Evolutionary conservation across 305 asterid species (phyloP), one percentile per base, ranked within the genome.

Genomic region (Fraxinus xanthoxyloides): DNA sequence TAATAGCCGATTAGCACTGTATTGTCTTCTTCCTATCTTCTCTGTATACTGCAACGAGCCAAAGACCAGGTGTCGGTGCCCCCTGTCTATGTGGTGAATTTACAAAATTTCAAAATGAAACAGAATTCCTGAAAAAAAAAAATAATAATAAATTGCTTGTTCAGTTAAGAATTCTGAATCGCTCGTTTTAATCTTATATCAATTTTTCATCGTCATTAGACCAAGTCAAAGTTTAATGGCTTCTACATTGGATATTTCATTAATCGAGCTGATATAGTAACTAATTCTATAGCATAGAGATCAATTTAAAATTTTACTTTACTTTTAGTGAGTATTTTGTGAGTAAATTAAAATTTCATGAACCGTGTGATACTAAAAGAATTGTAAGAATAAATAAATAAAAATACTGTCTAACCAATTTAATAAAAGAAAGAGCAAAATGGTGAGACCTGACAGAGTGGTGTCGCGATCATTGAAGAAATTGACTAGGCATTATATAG

Each of bases 401-500:
- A 38, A 38, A 40, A 40, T 38, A 38, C 3, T 38, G 46, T 38
- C 46, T 38, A 38, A 38, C 46, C 13, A 38, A 38, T 38, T 38
- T 35, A 38, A 38, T 7, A 38, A 38, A 38, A 38, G 3, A 38
- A 38, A 38, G 12, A 38, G 15, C 48, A 8, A 38, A 38, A 9
- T 8, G 48, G 54, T 12, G 54, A 43, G 17, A 43, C 54, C n/a
- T 12, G 61, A 48, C 23, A 48, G 21, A 3, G 61, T 48, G 61
- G 7, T n/a, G 61, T 48, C 21, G 61, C 61, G 61, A 48, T 48
- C 61, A 70, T 9, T 24, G 31, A 70, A 19, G 80, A 82, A 73
- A 36, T 80, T 87, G 86, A 84, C 86, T 77, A 84, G 83, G 74
- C 77, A 75, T 75, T 67, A 19, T 74, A 69, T 75, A 78, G 79